A percentile compares a stretch with the other conserved stretches of the same genome.
phyloP scores from a whole-genome alignment of 176 grass and related monocot species.

The Hyparrhenia diplandra region DNA sequence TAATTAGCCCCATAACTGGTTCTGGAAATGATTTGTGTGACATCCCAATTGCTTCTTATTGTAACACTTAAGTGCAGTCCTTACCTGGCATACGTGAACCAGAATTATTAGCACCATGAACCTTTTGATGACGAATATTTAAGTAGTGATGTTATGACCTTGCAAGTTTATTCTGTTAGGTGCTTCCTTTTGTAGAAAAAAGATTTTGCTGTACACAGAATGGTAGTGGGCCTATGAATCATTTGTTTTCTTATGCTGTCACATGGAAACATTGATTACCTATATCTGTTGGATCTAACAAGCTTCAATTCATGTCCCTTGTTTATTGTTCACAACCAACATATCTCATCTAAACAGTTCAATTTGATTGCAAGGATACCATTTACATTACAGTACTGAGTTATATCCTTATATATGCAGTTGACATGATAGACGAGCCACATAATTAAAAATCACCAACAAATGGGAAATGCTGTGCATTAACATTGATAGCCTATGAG shows the following conservation, averaged over 20 bases:
- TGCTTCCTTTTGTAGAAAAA: conserved; percentile 1
- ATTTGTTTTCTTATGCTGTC: conserved; percentile 29
- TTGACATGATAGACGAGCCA: conserved; percentile 1
- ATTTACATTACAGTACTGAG: conserved; percentile 24
- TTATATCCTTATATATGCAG: background rate
- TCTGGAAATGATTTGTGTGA: conserved; percentile 18
- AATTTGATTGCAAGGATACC: background rate
- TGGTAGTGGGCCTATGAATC: conserved; percentile 17
- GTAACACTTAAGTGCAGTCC: background rate
- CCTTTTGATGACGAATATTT: conserved; percentile 21
- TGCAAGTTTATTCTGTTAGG: conserved; percentile 7
- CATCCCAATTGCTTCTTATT: background rate
- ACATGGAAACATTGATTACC: conserved; percentile 52
- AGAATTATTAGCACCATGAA: conserved; percentile 9
- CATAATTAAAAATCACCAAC: background rate
- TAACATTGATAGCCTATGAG: background rate
- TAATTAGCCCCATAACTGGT: conserved; percentile 11
- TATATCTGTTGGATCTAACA: conserved; percentile 21
- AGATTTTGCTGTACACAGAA: conserved; percentile 5
- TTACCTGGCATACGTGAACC: conserved; percentile 12
- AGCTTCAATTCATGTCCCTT: conserved; percentile 3
- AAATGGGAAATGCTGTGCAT: background rate
- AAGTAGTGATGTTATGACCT: background rate
- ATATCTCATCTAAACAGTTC: conserved; percentile 7
- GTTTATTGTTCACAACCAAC: conserved; percentile 29